Evolutionary conservation across 176 grass and related monocot species (phyloP), one percentile per base, ranked within the genome.

Genomic region (Hordeum marinum): DNA sequence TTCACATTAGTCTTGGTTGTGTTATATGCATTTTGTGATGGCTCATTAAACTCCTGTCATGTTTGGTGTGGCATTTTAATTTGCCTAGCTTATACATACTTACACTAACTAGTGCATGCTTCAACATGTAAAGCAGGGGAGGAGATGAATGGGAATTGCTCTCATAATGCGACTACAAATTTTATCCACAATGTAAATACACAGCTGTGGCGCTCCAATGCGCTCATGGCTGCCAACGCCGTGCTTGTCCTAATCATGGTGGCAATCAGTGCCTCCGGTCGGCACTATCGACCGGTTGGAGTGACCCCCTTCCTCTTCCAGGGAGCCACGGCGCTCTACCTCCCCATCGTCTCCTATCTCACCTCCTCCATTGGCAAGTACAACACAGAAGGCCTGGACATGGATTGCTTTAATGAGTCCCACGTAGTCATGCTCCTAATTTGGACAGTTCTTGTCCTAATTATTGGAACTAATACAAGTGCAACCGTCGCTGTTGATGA

Each of bases 401-500:
- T 68, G 3, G 23, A 9, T 3, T 80, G 78, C 10, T 3, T 10
- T 7, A 63, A 6, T 10, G 3, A 18, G 42, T 15, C 4, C 6
- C 36, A 68, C 43, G n/a, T 81, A 2, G 12, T 11, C 20, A 17
- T 40, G 21, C 48, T 82, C 32, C 48, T 82, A 10, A 27, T 27
- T 3, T 82, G 80, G 80, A 58, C 65, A 12, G 48, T 82, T 58
- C 80, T 82, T 70, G 80, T 82, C 8, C 65, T 71, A 23, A 82
- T 82, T 37, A 9, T 71, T 27, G 65, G 80, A 6, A 57, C 8
- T 21, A 69, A 39, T 10, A 57, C 48, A 23, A 70, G 31, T 24
- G 12, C n/a, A 26, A 17, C 55, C 1, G 13, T 82, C 8, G 32
- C 29, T 0, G 11, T 50, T 9, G 27, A 68, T 9, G 63, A 37